Evolutionary conservation across 2,329 filamentous ascomycete genomes (phyloP).

Genomic region (Neopestalotiopsis sp.): DNA sequence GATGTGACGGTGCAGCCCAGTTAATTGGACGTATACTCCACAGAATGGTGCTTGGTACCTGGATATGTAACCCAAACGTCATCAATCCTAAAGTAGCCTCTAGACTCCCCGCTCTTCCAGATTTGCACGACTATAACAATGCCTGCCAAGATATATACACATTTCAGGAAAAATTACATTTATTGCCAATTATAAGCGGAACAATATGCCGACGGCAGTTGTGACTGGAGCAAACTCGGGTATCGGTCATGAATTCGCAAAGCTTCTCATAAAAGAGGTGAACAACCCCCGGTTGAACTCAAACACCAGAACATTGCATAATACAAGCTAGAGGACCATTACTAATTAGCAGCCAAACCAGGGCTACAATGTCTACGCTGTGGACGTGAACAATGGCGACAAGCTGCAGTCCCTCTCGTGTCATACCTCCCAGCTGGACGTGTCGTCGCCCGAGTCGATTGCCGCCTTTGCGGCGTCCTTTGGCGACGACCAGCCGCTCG

Average conservation of each 20-base stretch:
- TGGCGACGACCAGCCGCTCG: conserved; percentile 17
- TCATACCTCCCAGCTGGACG: conserved; percentile 20
- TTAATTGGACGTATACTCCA: background rate
- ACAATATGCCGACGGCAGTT: conserved; percentile 41
- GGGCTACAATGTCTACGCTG: conserved; percentile 25
- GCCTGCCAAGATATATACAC: too few relatives aligned
- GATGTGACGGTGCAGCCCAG: background rate
- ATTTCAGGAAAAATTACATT: background rate
- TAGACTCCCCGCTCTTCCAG: background rate
- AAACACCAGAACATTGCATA: too few relatives aligned
- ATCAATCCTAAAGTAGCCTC: background rate
- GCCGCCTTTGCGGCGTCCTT: conserved; percentile 16
- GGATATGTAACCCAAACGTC: background rate
- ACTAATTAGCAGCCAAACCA: background rate
- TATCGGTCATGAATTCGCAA: conserved; percentile 42
- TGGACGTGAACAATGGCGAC: conserved; percentile 23
- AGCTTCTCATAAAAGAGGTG: conserved; percentile 27
- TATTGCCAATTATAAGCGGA: too few relatives aligned
- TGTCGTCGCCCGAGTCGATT: conserved; percentile 21
- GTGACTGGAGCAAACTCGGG: conserved; percentile 46
- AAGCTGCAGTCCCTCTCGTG: conserved; percentile 21
- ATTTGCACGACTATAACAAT: background rate
- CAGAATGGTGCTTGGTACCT: background rate
- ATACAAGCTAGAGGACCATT: too few relatives aligned
- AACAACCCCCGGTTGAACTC: background rate